Evolutionary conservation across 345 rosid species (phyloP), one percentile per base, ranked within the genome.

Genomic region (Balakata baccata): DNA sequence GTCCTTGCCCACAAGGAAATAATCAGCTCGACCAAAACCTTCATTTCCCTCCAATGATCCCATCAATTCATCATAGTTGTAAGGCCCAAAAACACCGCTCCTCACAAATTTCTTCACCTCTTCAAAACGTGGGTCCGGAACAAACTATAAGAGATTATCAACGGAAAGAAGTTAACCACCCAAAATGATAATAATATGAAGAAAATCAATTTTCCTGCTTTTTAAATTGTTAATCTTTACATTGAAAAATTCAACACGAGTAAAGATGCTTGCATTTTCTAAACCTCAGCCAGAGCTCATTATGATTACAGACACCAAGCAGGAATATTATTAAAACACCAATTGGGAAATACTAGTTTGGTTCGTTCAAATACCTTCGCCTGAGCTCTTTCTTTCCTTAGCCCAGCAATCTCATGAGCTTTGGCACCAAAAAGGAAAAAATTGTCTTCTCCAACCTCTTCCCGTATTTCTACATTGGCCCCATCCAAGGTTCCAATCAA

Each of bases 1-100:
- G 85, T 92, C 97, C 81, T 87, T 87, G 76, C 93, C 97, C 46
- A 92, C 93, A 0, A 92, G 94, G 85, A 92, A 92, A 80, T 89
- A 92, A 78, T 92, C 97, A 5, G 90, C 94, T 43, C 78, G 80
- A 38, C 94, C 97, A 69, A 83, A 92, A 34, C 97, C 97, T 85
- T 89, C 88, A 10, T 87, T 87, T 75, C 97, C 97, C 86, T 92
- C 97, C 34, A 92, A 73, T 17, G 97, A 87, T 73, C 89, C 94
- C 16, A 92, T 74, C 64, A 92, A 77, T 78, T 88, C 94, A 71
- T 87, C 86, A 52, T 88, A 89, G 75, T 59, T 80, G 81, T 72
- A 82, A 14, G 87, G 61, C 61, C 97, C 94, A 64, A 92, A 89
- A 46, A 85, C 85, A 71, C 94, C 94, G 51, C 90, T 87, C 80